Base-by-base conservation (phyloP, 495 filamentous ascomycete genomes). In the Penicillium odoratum region DNA sequence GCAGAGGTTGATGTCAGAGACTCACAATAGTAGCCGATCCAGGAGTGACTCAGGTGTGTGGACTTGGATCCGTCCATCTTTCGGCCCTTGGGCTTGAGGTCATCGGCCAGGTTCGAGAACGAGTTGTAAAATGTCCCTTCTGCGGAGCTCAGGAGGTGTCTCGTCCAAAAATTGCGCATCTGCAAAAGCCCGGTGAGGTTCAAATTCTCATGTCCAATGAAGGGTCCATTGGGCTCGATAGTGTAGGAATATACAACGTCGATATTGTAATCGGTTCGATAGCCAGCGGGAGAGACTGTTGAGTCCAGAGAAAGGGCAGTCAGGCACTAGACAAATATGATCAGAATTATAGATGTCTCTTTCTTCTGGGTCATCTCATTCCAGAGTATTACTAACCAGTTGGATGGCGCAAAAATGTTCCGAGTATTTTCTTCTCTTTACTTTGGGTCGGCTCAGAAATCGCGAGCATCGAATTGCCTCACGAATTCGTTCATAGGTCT, bases 21-120 rank as follows among this genome's bases (percentile, higher is more conserved):
- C 72, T 66, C 31, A 76, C 73, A 76, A 26, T 67, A 69, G 46
- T 70, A 74, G 7, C 74, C 74, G 5, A 71, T n/a, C 74, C 74
- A 78, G n/a, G 50, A 60, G 15, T 46, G 25, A 30, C 53, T 64
- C 6, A 71, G 51, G 7, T 33, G 25, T 2, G 44, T 28, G 7
- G 34, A 45, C 1, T 59, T 25, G 9, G 43, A 16, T 11, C 31
- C 31, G n/a, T 60, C 25, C 1, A 33, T 46, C 16, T 53, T 65
- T 52, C 57, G 56, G 21, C 44, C 26, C 15, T 58, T 56, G 13
- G 70, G 74, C 31, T 51, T 71, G 7, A 58, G 10, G 3, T 21
- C n/a, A 3, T 50, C 45, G 0, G 56, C 34, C 8, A 74, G 50
- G 5, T 25, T 51, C 3, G 45, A 45, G 51, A 70, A 76, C 6